Evolutionary conservation across 495 filamentous ascomycete genomes (phyloP).

Genomic region (Margaritispora aquatica): DNA sequence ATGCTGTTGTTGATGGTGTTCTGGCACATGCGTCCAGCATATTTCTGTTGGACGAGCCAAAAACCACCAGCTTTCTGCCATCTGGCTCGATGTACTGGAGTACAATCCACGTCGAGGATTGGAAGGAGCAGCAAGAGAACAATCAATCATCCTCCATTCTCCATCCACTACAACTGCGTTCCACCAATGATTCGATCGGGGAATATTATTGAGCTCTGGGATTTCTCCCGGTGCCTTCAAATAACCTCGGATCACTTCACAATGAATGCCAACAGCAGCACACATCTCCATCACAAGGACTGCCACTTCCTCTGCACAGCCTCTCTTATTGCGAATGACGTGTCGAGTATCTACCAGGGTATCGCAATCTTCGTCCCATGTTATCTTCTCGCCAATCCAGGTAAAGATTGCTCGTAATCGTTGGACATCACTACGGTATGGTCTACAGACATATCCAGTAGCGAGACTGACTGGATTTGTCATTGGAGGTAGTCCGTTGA

Average conservation of each 20-base stretch:
- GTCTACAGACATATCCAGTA: slow-evolving; percentile 88
- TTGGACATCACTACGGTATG: slow-evolving; percentile 92
- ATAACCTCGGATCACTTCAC: slow-evolving; percentile 78
- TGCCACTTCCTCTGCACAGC: slow-evolving; percentile 86
- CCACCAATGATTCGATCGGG: slow-evolving; percentile 95
- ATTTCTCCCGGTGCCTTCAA: slow-evolving; percentile 85
- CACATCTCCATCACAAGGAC: slow-evolving; percentile 92
- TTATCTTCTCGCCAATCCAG: slow-evolving; percentile 91
- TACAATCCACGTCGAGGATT: slow-evolving; percentile 74
- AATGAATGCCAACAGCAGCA: slow-evolving; percentile 76
- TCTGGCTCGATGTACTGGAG: slow-evolving; percentile 58
- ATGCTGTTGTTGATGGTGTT: slow-evolving; percentile 81
- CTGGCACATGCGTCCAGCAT: slow-evolving; percentile 92
- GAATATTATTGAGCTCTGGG: slow-evolving; percentile 67
- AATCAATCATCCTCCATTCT: slow-evolving; percentile 97
- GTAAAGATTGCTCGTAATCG: slow-evolving; percentile 90
- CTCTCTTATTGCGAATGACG: slow-evolving; percentile 78
- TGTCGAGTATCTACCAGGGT: slow-evolving; percentile 67
- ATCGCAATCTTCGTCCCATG: slow-evolving; percentile 94
- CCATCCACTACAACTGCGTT: slow-evolving; percentile 90
- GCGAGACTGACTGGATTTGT: slow-evolving; percentile 80
- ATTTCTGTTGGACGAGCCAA: slow-evolving; percentile 77
- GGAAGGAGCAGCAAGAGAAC: slow-evolving; percentile 82
- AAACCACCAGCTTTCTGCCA: slow-evolving; percentile 88
- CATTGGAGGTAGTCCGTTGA: slow-evolving; percentile 83